Evolutionary conservation across 2,329 filamentous ascomycete genomes (phyloP).

Genomic region (Ceratocystis harringtonii): DNA sequence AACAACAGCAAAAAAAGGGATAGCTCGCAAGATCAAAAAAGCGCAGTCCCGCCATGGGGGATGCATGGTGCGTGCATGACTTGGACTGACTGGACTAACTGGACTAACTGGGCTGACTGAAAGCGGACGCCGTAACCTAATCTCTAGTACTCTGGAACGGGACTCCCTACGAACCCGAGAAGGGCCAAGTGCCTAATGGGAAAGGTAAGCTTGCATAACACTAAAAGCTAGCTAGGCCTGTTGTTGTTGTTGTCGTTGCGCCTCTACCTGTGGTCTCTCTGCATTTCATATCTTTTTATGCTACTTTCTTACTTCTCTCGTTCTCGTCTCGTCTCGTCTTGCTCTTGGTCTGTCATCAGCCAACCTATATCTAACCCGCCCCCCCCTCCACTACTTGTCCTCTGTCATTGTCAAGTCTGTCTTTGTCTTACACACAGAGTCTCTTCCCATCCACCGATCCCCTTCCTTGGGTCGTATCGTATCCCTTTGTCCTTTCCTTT

Average conservation of each 20-base stretch:
- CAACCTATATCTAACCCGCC: background rate
- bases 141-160: background rate
- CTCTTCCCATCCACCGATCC: background rate
- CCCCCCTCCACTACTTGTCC: background rate
- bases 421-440: background rate
- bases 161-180: constrained; percentile 1
- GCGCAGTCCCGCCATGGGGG: background rate
- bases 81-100: background rate
- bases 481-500: background rate
- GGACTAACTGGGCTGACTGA: background rate
- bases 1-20: background rate
- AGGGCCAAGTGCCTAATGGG: no score
- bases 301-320: background rate
- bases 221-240: no score
- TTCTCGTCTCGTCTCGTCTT: no score
- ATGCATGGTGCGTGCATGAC: background rate
- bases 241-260: background rate
- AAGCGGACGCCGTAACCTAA: background rate
- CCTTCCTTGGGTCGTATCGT: background rate
- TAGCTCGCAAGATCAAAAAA: background rate
- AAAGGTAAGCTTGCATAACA: no score
- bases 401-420: background rate
- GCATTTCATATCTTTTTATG: background rate
- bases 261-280: background rate
- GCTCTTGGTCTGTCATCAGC: no score